These are phyloP conservation scores for Triticum timopheevii DNA, from an alignment of 176 grass and related monocot species.

Conservation along the genomic window DNA sequence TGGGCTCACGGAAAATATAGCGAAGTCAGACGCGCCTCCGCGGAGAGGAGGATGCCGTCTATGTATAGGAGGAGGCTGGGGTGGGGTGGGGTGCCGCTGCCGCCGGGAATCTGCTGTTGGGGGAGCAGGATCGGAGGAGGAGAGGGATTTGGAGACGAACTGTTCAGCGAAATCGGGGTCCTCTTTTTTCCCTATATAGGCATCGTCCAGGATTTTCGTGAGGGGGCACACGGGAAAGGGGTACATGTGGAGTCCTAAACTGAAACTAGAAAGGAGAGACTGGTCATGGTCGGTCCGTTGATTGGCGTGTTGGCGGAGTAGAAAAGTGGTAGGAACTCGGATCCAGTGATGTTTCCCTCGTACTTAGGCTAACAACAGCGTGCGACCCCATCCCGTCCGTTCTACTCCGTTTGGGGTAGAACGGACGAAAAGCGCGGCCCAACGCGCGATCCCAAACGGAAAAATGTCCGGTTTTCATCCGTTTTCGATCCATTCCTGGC, in stretches of 20 bases:
- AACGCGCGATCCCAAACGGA: too few relatives aligned
- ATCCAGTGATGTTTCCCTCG: not conserved
- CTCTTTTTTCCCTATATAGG: constrained; percentile 26
- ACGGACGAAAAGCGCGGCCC: too few relatives aligned
- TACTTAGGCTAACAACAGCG: too few relatives aligned
- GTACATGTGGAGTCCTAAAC: not conserved
- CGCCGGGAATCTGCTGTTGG: not conserved
- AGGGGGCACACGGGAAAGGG: not conserved
- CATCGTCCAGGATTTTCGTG: not conserved
- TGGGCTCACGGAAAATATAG: constrained; percentile 28
- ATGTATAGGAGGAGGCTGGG: constrained; percentile 41
- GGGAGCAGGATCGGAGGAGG: not conserved
- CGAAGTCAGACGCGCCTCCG: constrained; percentile 19
- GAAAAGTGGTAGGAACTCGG: not conserved
- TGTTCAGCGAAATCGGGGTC: not conserved
- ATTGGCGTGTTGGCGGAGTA: not conserved
- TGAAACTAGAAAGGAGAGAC: not conserved
- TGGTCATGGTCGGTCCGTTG: not conserved
- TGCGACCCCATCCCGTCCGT: too few relatives aligned
- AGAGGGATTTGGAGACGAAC: not conserved
- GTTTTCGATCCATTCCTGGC: too few relatives aligned
- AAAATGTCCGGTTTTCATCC: too few relatives aligned
- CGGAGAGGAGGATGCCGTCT: constrained; percentile 16
- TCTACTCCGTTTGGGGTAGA: too few relatives aligned
- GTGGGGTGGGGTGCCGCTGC: not conserved